Base-by-base conservation (phyloP, 371 early-diverging fungal genomes). In the Lichtheimia ramosa region DNA sequence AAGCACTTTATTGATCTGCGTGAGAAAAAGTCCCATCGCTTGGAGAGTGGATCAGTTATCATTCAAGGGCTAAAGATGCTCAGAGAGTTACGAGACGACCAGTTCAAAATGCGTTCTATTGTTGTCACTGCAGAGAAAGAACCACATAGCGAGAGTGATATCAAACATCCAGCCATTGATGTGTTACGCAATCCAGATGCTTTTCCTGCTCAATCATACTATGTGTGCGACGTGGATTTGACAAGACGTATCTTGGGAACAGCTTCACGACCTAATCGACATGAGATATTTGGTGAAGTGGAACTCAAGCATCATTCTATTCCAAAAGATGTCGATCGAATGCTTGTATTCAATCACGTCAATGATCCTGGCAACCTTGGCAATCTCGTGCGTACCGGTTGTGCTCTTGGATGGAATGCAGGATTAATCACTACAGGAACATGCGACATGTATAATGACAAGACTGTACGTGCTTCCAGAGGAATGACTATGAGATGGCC, bases 341-440 rank as follows among this genome's bases (percentile, higher is more conserved):
- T 83, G 51, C 58, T 86, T 25, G 75, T 86, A 1, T 70, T 83
- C 24, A 78, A 86, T 56, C 73, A 69, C n/a, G 71, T 86, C 28
- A 77, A 65, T 27, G 83, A 84, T 62, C 82, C 84, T 13, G 83
- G 78, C 3, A 82, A 81, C 51, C 64, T 83, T 51, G 87, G 87
- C 6, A 71, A 71, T 1, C 54, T 86, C 23, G 70, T 86, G 2
- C 67, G 85, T 15, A 75, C 87, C 12, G 85, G 78, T 8, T 74
- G 62, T 43, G 85, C 75, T 0, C 64, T 86, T 7, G 80, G 77
- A 8, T 86, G 87, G 87, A 61, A 70, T 51, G 70, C 71, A 3
- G 79, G 76, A 1, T 54, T 80, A 63, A 62, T 73, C 13, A 81
- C 78, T 1, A 69, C 81, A 6, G 70, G 74, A 0, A 77, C 82